phyloP scores from a whole-genome alignment of 768 basidiomycete species.

The Leccinum aurantiacum region DNA sequence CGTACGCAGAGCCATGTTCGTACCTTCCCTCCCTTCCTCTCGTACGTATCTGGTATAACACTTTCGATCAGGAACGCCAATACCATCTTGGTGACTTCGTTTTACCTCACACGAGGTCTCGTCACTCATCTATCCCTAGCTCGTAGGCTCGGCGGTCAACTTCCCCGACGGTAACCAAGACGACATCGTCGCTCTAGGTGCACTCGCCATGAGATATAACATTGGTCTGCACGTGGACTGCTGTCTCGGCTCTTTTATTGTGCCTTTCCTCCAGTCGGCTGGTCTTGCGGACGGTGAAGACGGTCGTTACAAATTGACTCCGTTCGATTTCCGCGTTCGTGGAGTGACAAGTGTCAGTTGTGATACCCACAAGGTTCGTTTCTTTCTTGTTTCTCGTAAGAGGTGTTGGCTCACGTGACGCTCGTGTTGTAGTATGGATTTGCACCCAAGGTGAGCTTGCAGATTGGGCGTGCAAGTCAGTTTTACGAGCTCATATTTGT shows the following conservation, averaged over 20 bases:
- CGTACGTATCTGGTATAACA: conserved; percentile 4
- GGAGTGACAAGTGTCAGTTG: conserved; percentile 96
- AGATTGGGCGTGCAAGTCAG: background rate
- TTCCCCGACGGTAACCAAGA: conserved; percentile 88
- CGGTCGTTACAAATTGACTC: conserved; percentile 54
- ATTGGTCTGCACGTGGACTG: conserved; percentile 94
- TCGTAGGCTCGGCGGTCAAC: conserved; percentile 84
- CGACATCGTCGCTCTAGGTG: conserved; percentile 76
- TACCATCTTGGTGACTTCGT: conserved; percentile 71
- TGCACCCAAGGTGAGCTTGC: conserved; percentile 71
- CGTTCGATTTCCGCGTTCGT: conserved; percentile 87
- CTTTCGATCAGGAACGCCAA: conserved; percentile 64
- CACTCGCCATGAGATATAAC: conserved; percentile 69
- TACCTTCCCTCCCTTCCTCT: conserved; percentile 10
- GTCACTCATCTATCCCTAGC: conserved; percentile 36
- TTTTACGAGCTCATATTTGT: background rate
- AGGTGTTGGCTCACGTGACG: conserved; percentile 2
- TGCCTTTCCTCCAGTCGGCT: conserved; percentile 85
- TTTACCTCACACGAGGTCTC: background rate
- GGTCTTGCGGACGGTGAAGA: conserved; percentile 62
- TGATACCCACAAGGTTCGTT: conserved; percentile 85
- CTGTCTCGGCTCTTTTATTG: conserved; percentile 90
- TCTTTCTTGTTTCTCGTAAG: background rate
- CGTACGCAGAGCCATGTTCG: conserved; percentile 87
- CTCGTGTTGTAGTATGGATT: conserved; percentile 72